phyloP scores from a whole-genome alignment of 805 yeast genomes.

The Wickerhamomyces strasburgensis region DNA sequence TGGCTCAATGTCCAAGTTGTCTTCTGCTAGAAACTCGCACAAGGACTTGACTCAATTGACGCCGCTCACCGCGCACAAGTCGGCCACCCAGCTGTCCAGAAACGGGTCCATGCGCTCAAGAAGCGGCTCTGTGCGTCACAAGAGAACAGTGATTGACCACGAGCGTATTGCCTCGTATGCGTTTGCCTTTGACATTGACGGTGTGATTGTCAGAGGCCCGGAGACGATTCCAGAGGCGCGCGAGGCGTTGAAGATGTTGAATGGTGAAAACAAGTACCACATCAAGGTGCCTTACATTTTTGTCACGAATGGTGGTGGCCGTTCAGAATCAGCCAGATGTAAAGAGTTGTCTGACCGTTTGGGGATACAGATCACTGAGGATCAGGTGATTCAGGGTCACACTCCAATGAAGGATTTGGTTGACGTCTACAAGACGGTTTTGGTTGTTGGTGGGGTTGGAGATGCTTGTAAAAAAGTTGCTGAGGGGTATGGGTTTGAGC shows the following conservation, averaged over 20 bases:
- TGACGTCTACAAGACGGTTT: conserved; percentile 59
- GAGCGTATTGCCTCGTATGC: conserved; percentile 76
- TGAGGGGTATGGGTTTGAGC: conserved; percentile 73
- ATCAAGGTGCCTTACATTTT: conserved; percentile 78
- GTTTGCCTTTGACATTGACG: conserved; percentile 90
- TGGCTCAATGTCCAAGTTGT: conserved; percentile 28
- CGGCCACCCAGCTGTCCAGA: conserved; percentile 1
- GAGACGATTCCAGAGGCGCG: conserved; percentile 77
- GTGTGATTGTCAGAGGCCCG: conserved; percentile 83
- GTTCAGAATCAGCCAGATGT: conserved; percentile 71
- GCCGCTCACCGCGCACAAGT: conserved; percentile 14
- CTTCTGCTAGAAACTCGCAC: conserved; percentile 22
- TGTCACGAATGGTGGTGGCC: conserved; percentile 92
- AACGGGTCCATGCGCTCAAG: conserved; percentile 15
- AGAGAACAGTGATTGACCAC: conserved; percentile 57
- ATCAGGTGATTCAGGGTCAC: conserved; percentile 88
- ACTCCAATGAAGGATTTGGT: conserved; percentile 89
- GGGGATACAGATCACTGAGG: conserved; percentile 55
- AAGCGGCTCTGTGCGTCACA: conserved; percentile 31
- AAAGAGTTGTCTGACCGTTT: conserved; percentile 62
- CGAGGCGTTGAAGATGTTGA: conserved; percentile 64
- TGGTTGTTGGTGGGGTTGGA: conserved; percentile 87
- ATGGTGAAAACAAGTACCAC: conserved; percentile 73
- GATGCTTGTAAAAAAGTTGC: conserved; percentile 83
- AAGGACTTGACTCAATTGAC: conserved; percentile 26